Evolutionary conservation across 371 early-diverging fungal species (phyloP), one percentile per base, ranked within the genome.

Genomic region (Zancudomyces culisetae): DNA sequence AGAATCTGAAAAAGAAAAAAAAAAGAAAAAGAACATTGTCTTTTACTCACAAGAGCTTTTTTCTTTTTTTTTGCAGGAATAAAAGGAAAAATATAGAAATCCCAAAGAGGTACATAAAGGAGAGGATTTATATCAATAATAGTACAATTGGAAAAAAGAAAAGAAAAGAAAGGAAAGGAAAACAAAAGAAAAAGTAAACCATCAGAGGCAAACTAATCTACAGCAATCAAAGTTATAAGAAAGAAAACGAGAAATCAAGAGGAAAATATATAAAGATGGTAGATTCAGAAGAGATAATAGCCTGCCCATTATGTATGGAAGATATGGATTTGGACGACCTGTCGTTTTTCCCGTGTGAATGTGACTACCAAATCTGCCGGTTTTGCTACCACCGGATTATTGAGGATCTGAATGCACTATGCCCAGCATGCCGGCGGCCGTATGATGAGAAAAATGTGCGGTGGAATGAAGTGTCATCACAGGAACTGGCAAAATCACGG

Each of bases 341-440:
- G 57, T 83, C 85, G 61, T 96, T 96, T 65, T 84, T 79, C 55
- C 97, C 94, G 2, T 96, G 97, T 71, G 86, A 87, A 26, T 96
- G 97, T 62, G 91, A 90, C n/a, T 96, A 96, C 62, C 93, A 91
- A 90, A 90, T 96, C 56, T 97, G 97, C 66, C 82, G 94, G n/a
- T 97, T 97, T 66, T 97, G 97, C 61, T 93, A 90, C 85, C 83
- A 96, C 64, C 90, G 90, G 59, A 93, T 93, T 67, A 87, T 85
- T 56, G 84, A 91, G 46, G 79, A 87, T 60, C 72, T 88, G 56
- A 90, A 90, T 63, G 84, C 84, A 3, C 76, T 80, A 45, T 97
- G 97, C 66, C 95, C 97, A 19, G 95, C 91, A 6, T 97, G 97
- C 59, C 76, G 86, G 27, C 67, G 86, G 56, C 63, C 76, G 26